Evolutionary conservation across 305 asterid species (phyloP).

Genomic region (Andrographis paniculata): DNA sequence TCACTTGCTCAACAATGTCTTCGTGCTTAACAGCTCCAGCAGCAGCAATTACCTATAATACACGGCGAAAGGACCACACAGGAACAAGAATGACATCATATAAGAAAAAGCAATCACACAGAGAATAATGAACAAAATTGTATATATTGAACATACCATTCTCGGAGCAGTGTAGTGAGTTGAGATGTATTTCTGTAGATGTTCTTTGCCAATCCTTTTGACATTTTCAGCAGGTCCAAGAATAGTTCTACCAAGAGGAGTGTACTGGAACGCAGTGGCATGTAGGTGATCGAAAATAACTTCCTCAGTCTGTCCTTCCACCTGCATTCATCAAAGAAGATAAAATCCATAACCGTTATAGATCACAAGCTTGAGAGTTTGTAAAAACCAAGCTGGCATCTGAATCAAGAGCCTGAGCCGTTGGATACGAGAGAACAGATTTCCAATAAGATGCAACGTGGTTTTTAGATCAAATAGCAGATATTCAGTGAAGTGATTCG

Average conservation of each 20-base stretch:
- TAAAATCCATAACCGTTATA: no score
- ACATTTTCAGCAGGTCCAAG: conserved; percentile 85
- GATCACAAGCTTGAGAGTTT: no score
- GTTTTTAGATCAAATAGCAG: no score
- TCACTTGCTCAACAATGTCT: conserved; percentile 51
- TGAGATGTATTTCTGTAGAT: conserved; percentile 51
- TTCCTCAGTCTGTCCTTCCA: conserved; percentile 77
- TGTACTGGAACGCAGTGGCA: conserved; percentile 86
- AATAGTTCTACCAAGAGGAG: conserved; percentile 82
- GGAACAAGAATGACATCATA: conserved; percentile 2
- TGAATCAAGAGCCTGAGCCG: no score
- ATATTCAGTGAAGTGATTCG: neutral
- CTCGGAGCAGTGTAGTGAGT: conserved; percentile 79
- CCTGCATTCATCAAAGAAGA: conserved; percentile 31
- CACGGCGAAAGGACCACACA: conserved; percentile 6
- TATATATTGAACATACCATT: conserved; percentile 32
- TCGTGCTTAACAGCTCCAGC: conserved; percentile 70
- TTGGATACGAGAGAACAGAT: no score
- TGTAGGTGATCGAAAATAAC: conserved; percentile 88
- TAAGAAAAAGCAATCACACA: neutral
- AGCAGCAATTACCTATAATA: conserved; percentile 52
- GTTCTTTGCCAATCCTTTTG: conserved; percentile 39
- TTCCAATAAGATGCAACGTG: no score
- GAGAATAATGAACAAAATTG: conserved; percentile 1
- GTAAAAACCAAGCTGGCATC: no score